Base-by-base conservation (phyloP, 768 basidiomycete genomes). In the Xerocomellus chrysenteron region DNA sequence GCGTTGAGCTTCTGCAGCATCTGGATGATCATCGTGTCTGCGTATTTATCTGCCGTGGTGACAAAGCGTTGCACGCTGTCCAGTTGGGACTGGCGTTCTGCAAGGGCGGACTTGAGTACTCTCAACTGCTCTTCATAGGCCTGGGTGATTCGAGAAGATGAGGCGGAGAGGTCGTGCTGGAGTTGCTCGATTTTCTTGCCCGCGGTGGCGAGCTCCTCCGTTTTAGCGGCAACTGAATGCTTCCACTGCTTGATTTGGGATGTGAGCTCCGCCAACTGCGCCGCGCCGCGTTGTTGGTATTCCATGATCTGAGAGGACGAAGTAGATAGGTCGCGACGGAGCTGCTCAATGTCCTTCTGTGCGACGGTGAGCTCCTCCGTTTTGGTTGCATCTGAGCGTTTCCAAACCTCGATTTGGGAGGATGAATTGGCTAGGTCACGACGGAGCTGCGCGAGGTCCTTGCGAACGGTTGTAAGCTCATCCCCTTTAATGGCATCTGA, bases 21-120 rank as follows among this genome's bases (percentile, higher is more conserved):
- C 47, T 48, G 32, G 24, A 46, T 19, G n/a, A 63, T 36, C 39
- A 13, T n/a, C 32, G 44, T 16, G n/a, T 63, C 61, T 14, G 61
- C 30, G 11, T 54, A 41, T 8, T 26, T 48, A 32, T 62, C 55
- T n/a, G 55, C 52, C 5, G 47, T 53, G 14, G 54, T 42, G 39
- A 56, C 24, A 10, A 56, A 52, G 35, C 43, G 50, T 14, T 50
- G 47, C 13, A 54, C 54, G 9, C 19, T 16, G 11, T 52, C 36
- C 12, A 61, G 36, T 12, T 56, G 58, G 36, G 41, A 35, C 26
- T 42, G 26, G 3, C 26, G 26, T 3, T 28, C 26, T 28, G 26
- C 26, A 28, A 28, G 26, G 26, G 2, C 26, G 6, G 6, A 28
- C 26, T 28, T 28, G 26, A 28, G 26, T 7, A 3, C 21, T 21